phyloP scores from a whole-genome alignment of 2,329 filamentous ascomycete genomes.

The Hyphodiscus sp. region DNA sequence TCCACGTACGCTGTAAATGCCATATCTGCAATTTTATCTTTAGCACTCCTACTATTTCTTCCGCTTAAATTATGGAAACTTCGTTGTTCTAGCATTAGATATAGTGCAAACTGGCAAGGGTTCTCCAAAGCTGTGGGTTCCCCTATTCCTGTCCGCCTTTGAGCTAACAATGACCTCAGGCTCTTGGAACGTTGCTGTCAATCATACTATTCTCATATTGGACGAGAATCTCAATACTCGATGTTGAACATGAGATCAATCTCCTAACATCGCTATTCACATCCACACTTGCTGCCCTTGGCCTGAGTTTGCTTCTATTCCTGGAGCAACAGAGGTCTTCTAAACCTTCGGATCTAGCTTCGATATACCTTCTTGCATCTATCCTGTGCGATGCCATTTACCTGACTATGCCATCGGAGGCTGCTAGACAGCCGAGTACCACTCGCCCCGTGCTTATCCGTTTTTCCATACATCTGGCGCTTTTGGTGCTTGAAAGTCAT shows the following conservation, averaged over 20 bases:
- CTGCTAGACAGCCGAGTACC: not conserved
- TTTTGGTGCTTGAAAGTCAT: constrained; percentile 13
- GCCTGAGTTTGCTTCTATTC: constrained; percentile 13
- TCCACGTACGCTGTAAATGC: not conserved
- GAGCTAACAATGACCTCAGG: constrained; percentile 1
- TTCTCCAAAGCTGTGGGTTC: constrained; percentile 3
- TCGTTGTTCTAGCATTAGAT: not conserved
- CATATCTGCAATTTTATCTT: not conserved
- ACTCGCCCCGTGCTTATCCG: constrained; percentile 1
- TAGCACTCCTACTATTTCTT: constrained; percentile 2
- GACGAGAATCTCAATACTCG: not conserved
- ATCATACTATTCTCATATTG: constrained; percentile 1
- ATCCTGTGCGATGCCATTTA: constrained; percentile 10
- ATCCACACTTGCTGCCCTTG: constrained; percentile 11
- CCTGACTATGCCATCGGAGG: constrained; percentile 3
- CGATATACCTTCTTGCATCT: constrained; percentile 14
- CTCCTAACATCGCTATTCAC: constrained; percentile 7
- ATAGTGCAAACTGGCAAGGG: constrained; percentile 1
- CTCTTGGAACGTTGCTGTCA: constrained; percentile 1
- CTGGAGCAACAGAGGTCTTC: constrained; percentile 10
- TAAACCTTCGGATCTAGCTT: constrained; percentile 12
- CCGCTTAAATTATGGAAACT: constrained; percentile 4
- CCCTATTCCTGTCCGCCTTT: not conserved
- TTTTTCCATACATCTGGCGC: constrained; percentile 1
- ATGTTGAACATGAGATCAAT: not conserved